Base-by-base conservation (phyloP, 306 rosid genomes). In the Canavalia gladiata region DNA sequence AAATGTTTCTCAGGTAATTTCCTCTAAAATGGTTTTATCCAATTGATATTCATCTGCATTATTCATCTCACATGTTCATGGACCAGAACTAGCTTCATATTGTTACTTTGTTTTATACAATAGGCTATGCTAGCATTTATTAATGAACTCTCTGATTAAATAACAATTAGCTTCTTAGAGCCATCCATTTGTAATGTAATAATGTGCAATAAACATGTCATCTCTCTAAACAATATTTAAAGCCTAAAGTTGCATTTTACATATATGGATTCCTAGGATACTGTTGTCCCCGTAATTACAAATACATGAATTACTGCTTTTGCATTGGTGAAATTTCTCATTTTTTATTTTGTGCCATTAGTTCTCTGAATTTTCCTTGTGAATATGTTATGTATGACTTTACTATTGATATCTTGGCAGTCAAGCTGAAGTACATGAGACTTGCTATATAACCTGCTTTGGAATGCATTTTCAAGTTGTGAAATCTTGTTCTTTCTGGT, bases 341-440 rank as follows among this genome's bases (percentile, higher is more conserved):
- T 64, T 60, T 29, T 62, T 4, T 56, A 45, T 54, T 56, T 31
- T 41, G 41, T 10, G 28, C 52, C 12, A 43, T 72, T 39, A 56
- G 71, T 57, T 62, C 42, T 45, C 42, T 33, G 35, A 73, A 34
- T 11, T 83, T 83, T 65, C 34, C 60, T 70, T 55, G 74, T 64
- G 25, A 55, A 41, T 64, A 2, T 72, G 6, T 13, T 28, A 29
- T 2, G 39, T 50, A 50, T 47, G 59, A 49, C 8, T 59, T 72
- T 80, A 60, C 7, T 31, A 18, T 6, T 25, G 49, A 60, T 65
- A 28, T 58, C n/a, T 47, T 57, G 25, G 49, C 10, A 7, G 5
- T 62, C 41, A 52, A 71, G 67, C 55, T 49, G 18, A 57, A 50
- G 13, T 29, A 43, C 55, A 6, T 28, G 9, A 2, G 18, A 79